Base-by-base conservation (phyloP, 2,329 filamentous ascomycete genomes). In the Orbilia blumenaviensis region DNA sequence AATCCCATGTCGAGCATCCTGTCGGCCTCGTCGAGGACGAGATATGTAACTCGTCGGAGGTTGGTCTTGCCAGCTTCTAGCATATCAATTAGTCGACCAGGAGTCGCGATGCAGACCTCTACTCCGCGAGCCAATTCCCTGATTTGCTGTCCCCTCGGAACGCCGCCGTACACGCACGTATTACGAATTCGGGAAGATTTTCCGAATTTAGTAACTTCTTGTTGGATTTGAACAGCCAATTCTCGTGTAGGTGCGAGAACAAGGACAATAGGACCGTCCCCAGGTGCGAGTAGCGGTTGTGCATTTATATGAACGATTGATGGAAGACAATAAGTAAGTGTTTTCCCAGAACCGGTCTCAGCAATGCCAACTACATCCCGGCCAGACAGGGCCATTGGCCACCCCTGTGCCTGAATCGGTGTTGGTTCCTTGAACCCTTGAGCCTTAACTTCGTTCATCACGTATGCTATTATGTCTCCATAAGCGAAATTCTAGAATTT, bases 1-100 rank as follows among this genome's bases (percentile, higher is more conserved):
- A 99, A 99, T 12, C 95, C 95, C 95, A 99, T 98, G 82, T 99
- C 95, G 82, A 98, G 97, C 95, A 99, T 98, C 77, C 95, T 91
- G 83, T 99, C 95, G 54, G 95, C 95, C 84, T 99, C 95, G 82
- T 99, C 95, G 41, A 99, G 88, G 9, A 99, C 95, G 23, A 97
- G 89, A 82, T 98, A 99, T 0, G 93, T 95, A 10, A 97, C 92
- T 78, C 95, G 88, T 79, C 88, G 89, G 68, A 99, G 86, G 81
- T 96, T 98, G 10, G 94, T 96, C 78, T 92, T 91, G 81, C 98
- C 99, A 61, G 94, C 93, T 42, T 93, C 92, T 32, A 99, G 86
- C 16, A 99, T 88, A 85, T 99, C 95, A 80, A 99, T 97, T 87
- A 98, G 91, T 68, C 95, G 94, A 82, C 95, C 95, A 27, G 95